Base-by-base conservation (phyloP, 2,329 filamentous ascomycete species). In the Ceratocystis alfenasii region DNA sequence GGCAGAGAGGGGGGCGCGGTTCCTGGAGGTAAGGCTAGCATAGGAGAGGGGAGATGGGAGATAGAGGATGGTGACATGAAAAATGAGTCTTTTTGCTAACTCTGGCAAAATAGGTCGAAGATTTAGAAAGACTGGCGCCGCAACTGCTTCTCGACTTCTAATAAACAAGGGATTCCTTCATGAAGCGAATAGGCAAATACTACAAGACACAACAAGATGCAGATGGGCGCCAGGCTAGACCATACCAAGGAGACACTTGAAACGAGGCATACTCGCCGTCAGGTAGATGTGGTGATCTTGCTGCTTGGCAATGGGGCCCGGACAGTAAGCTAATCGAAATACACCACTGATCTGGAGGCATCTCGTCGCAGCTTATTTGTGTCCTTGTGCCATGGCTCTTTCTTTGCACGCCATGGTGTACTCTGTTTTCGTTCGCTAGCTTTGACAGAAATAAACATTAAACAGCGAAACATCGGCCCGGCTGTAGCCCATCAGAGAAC, bases 101-200 rank as follows among this genome's bases (percentile, higher is more conserved):
- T 12, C 36, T 4, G 36, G 36, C 36, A 41, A 12, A 41, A 28
- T 63, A 44, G 71, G 87, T 95, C 59, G 90, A 95, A 73, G 92
- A 96, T 77, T 73, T 97, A 68, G 92, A 96, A 77, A 94, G 90
- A 75, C 79, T 95, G 71, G 88, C 89, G 15, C 89, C 89, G 65
- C 90, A 95, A 75, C 77, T 96, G 72, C 76, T 95, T 71, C 79
- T 96, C 74, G 93, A 97, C 75, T 88, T 96, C 69, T 41, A 12
- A 41, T 96, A 76, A 20, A n/a, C 55, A 25, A 59, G 17, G 8
- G 10, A 15, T 15, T 28, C 8, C 17, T 33, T 10, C 5, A 36
- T 28, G 15, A 59, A 59, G 28, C 12, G 55, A 22, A 36, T 28
- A 28, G 22, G 20, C 17, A n/a, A 25, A 25, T 7, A 53, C n/a